Conservation (phyloP, 164 flowering plant species). For the Akebia trifoliata region DNA sequence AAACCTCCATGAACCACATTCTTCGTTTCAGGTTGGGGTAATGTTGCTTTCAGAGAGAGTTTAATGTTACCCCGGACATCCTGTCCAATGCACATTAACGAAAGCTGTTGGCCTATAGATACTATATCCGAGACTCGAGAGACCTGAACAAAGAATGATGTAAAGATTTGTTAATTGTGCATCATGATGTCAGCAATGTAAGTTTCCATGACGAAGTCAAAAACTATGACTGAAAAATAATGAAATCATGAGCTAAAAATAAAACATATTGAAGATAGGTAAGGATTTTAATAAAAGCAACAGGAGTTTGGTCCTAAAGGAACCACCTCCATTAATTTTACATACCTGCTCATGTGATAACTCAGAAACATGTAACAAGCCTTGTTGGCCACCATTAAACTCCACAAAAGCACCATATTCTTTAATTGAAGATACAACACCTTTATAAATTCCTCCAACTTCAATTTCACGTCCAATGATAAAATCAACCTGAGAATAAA, state of each 20-base stretch:
- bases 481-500: constrained; percentile 57
- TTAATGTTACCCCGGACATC: constrained; percentile 93
- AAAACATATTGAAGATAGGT: background rate
- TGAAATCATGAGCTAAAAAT: background rate
- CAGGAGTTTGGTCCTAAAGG: background rate
- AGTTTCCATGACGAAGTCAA: too few species aligned
- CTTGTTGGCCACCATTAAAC: constrained; percentile 96
- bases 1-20: constrained; percentile 18
- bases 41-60: constrained; percentile 72
- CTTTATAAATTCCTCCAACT: constrained; percentile 85
- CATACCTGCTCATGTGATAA: constrained; percentile 84
- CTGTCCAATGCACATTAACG: constrained; percentile 81
- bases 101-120: constrained; percentile 73
- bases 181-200: too few species aligned
- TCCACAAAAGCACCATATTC: constrained; percentile 98
- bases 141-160: constrained; percentile 45
- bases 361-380: constrained; percentile 91
- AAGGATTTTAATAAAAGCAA: background rate
- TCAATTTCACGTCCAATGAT: constrained; percentile 86
- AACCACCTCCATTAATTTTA: background rate
- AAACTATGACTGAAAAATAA: background rate
- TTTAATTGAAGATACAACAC: constrained; percentile 70
- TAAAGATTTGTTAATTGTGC: too few species aligned
- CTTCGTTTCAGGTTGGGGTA: constrained; percentile 27
- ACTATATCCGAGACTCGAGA: constrained; percentile 70